Evolutionary conservation across 139 green algal genomes (phyloP), one percentile per base, ranked within the genome.

Genomic region (Auxenochlorella pyrenoidosa): DNA sequence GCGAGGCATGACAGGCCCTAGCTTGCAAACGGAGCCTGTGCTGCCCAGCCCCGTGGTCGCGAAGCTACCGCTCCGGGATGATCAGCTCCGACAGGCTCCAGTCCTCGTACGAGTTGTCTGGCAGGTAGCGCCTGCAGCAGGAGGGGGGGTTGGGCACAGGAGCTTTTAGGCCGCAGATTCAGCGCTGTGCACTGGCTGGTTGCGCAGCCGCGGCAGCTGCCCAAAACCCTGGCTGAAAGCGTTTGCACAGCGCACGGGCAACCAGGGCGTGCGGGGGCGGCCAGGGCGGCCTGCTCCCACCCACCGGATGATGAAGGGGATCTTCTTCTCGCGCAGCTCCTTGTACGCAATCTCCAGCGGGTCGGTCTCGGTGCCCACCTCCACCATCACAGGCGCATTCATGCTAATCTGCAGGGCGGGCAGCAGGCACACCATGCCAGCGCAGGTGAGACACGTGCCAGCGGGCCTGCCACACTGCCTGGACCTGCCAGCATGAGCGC

Each of bases 321-420:
- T 98, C 88, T 98, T 99, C 90, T 97, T 97, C 77, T 98, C 95
- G 0, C 96, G 88, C 86, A 99, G 89, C 92, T 99, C 97, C 89
- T 98, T 99, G 87, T 94, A 94, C 6, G 97, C 97, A 88, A 99
- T 99, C 92, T 99, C 93, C 75, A 94, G 72, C 5, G 72, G 83
- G 73, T 85, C 88, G 12, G 94, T 96, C 87, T 96, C 93, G 1
- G 93, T 95, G 51, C 96, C 94, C 65, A 98, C 89, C 47, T 97
- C 94, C 73, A 99, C 96, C 96, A 99, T 98, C 3, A 99, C 93
- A 5, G 97, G 97, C 16, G 97, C 97, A 88, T 99, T 99, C 97
- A 99, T 99, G 87, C 92, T 76, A 40, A 92, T 87, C 66, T 89
- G 81, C 19, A n/a, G 21, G 28, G 8, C 47, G 10, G 47, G 47